Evolutionary conservation across 129 eudicot genomes (phyloP), one percentile per base, ranked within the genome.

Genomic region (Lactuca sativa): DNA sequence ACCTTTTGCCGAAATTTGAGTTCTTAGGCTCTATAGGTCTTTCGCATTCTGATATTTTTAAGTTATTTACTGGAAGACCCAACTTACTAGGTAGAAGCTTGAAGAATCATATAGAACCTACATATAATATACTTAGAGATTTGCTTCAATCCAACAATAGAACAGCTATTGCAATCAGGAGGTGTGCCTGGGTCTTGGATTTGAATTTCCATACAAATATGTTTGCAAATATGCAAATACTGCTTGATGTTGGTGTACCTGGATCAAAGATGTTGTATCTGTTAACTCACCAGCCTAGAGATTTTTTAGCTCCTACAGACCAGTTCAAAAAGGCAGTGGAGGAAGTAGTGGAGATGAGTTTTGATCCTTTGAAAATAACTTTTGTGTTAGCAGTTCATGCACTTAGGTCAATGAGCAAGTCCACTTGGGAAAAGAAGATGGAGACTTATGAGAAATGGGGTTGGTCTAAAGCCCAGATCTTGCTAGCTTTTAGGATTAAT

Each of bases 341-440:
- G 17, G 13, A 56, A 56, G 67, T 64, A 15, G 18, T 40, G 62
- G 49, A 57, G 57, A 14, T 71, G 73, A 73, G 73, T 1, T 60
- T 69, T 38, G 43, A 64, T 10, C 67, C 82, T 33, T 15, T 13
- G 51, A 70, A 25, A 2, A 9, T 5, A 17, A 43, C 3, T 16
- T 77, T 70, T 66, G 9, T 64, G 14, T 3, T 33, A 34, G 77
- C 73, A 3, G 15, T 77, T 44, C 17, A n/a, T 16, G 80, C 59
- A 0, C 4, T 73, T 17, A 63, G 55, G 25, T 30, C 69, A 7
- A 44, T 77, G 73, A 52, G 51, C 4, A 67, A 68, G 64, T 56
- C 73, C 10, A 77, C 73, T 7, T 82, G 86, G 90, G 79, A 83
- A 2, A 81, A 71, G 51, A 81, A 81, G 71, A 71, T 81, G 9